Evolutionary conservation across 768 basidiomycete genomes (phyloP).

Genomic region (Suillus bovinus): DNA sequence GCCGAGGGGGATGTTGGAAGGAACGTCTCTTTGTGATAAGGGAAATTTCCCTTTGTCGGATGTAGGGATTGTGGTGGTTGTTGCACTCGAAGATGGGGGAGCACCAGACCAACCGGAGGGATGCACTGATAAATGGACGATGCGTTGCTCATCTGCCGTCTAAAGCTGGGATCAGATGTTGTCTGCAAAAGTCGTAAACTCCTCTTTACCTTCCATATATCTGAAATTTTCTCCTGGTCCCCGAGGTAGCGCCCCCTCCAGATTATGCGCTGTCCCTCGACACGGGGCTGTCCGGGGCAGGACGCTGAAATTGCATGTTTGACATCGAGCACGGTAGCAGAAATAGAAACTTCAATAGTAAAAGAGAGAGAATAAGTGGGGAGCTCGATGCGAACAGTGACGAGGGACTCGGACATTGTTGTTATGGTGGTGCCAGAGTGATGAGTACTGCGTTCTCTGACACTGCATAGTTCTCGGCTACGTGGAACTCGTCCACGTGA

Average conservation of each 20-base stretch:
- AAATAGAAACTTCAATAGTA: slow-evolving; percentile 46
- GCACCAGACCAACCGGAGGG: slow-evolving; percentile 69
- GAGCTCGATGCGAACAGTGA: slow-evolving; percentile 63
- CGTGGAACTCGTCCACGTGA: slow-evolving; percentile 35
- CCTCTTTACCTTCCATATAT: slow-evolving; percentile 66
- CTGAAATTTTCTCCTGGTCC: slow-evolving; percentile 64
- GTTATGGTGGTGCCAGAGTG: slow-evolving; percentile 1
- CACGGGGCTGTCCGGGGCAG: slow-evolving; percentile 64
- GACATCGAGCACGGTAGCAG: slow-evolving; percentile 57
- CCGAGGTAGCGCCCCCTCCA: slow-evolving; percentile 69
- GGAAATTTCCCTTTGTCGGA: slow-evolving; percentile 8
- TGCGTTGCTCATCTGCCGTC: slow-evolving; percentile 56
- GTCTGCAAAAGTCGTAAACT: not conserved
- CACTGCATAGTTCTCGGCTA: too few relatives aligned
- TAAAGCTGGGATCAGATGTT: slow-evolving; percentile 25
- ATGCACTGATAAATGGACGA: slow-evolving; percentile 78
- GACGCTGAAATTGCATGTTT: slow-evolving; percentile 62
- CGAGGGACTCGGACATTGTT: slow-evolving; percentile 29
- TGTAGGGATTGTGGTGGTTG: slow-evolving; percentile 13
- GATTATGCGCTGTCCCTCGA: slow-evolving; percentile 75
- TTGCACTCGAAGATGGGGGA: slow-evolving; percentile 42
- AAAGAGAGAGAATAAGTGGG: slow-evolving; percentile 76
- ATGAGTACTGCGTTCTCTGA: too few relatives aligned
- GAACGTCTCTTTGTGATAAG: not conserved
- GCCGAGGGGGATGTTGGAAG: slow-evolving; percentile 6